Evolutionary conservation across 129 eudicot species (phyloP).

Genomic region (Chrysanthemum makinoi): DNA sequence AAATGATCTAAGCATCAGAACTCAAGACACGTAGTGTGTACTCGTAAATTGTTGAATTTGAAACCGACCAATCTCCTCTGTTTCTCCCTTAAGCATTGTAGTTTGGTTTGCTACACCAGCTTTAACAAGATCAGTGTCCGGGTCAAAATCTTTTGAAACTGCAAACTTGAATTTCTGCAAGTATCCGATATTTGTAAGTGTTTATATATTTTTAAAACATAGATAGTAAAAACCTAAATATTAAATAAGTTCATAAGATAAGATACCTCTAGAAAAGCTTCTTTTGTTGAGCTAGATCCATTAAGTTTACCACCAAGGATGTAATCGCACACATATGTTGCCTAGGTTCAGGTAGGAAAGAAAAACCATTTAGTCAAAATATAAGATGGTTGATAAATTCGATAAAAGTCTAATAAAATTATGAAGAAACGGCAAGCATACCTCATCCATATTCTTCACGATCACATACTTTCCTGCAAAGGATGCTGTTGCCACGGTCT

Average conservation of each 20-base stretch:
- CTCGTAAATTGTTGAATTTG: neutral
- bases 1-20: conserved; percentile 7
- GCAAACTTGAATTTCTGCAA: conserved; percentile 84
- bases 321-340: conserved; percentile 80
- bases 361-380: neutral
- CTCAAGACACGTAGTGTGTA: neutral
- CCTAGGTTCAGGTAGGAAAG: conserved; percentile 34
- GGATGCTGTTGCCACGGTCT: conserved; percentile 68
- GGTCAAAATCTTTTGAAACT: conserved; percentile 73
- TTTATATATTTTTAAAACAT: neutral
- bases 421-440: conserved; percentile 15
- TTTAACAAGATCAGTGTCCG: conserved; percentile 67
- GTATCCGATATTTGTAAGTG: neutral
- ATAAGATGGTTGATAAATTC: neutral
- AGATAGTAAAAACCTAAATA: neutral
- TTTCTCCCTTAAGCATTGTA: conserved; percentile 90
- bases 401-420: neutral
- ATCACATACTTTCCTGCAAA: conserved; percentile 39
- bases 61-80: conserved; percentile 78
- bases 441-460: conserved; percentile 85
- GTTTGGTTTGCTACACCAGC: conserved; percentile 87
- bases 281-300: conserved; percentile 84
- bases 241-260: conserved; percentile 7
- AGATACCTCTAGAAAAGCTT: conserved; percentile 75
- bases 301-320: conserved; percentile 83